Evolutionary conservation across 116 monocot genomes (phyloP).

Genomic region (Iris pallida): DNA sequence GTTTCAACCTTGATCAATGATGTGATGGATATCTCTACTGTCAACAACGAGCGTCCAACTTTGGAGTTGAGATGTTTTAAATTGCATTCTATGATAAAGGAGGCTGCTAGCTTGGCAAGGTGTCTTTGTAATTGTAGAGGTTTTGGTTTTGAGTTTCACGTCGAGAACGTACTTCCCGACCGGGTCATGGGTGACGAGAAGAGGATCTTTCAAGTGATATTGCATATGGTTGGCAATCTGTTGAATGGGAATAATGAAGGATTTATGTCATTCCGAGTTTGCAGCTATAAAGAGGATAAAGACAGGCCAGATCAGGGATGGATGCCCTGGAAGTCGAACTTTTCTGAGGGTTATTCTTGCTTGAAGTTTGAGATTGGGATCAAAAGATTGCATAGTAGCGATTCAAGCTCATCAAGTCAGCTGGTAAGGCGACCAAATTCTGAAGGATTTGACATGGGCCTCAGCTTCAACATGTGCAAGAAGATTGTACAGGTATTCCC

Average conservation of each 20-base stretch:
- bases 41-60: conserved; percentile 14
- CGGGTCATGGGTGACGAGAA: conserved; percentile 45
- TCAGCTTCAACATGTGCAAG: conserved; percentile 18
- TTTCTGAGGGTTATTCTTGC: conserved; percentile 5
- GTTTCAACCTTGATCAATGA: conserved; percentile 38
- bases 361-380: conserved; percentile 23
- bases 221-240: conserved; percentile 33
- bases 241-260: conserved; percentile 18
- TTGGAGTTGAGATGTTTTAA: conserved; percentile 30
- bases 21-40: conserved; percentile 14
- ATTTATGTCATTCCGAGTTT: conserved; percentile 10
- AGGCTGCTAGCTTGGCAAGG: conserved; percentile 29
- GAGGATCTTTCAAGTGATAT: conserved; percentile 33
- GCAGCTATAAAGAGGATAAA: not conserved
- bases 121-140: conserved; percentile 28
- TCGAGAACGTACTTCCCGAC: conserved; percentile 22
- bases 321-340: conserved; percentile 14
- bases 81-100: conserved; percentile 29
- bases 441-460: conserved; percentile 14
- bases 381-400: not conserved
- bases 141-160: conserved; percentile 15
- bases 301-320: conserved; percentile 10
- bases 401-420: conserved; percentile 8
- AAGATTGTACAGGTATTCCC: conserved; percentile 29
- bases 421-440: not conserved